Evolutionary conservation across 1,284 basidiomycete species (phyloP), one percentile per base, ranked within the genome.

Genomic region (Papiliotrema nemorosa): DNA sequence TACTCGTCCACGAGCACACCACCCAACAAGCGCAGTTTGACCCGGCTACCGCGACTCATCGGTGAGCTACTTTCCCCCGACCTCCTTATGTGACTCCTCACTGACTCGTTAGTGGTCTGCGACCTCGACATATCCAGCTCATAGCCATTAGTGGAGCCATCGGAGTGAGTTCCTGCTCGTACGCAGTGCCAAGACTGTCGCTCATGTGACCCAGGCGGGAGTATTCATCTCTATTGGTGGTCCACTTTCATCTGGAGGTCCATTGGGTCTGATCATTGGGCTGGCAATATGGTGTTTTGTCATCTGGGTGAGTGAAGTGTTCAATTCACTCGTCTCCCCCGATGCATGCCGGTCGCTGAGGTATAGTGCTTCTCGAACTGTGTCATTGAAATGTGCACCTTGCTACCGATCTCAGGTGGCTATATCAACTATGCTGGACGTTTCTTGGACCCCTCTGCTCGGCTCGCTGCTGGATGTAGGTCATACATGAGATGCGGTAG

Each of bases 371-470:
- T 42, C 20, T 27, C 24, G 24, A 42, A 42, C 16, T 42, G 40
- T 27, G 40, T 42, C 4, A 42, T 42, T 16, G 40, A 42, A 16
- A 27, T 42, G 40, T 42, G 40, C 26, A 42, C 40, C 9, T 18
- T 42, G 40, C 26, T 42, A 14, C 40, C 40, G 14, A 26, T 42
- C 4, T 42, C 40, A 14, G 40, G 40, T 3, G 40, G 40, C 3
- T 42, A 42, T 26, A 42, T 42, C 3, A 14, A 42, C 40, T 27
- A 42, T 42, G 40, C 40, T 42, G 40, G 40, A 26, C 40, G 40
- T 9, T 42, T 42, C 40, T 27, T 42, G 21, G 40, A 42, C 26
- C 40, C 40, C 5, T 42, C 40, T 12, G 40, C 40, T 3, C 26
- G 40, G 22, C 29, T 27, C n/a, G 40, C 40, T 5, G 26, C 24